Percentiles rank a stretch among this genome's conserved stretches.
Conservation (phyloP, 257 asterid species). For the Knoxia roxburghii region DNA sequence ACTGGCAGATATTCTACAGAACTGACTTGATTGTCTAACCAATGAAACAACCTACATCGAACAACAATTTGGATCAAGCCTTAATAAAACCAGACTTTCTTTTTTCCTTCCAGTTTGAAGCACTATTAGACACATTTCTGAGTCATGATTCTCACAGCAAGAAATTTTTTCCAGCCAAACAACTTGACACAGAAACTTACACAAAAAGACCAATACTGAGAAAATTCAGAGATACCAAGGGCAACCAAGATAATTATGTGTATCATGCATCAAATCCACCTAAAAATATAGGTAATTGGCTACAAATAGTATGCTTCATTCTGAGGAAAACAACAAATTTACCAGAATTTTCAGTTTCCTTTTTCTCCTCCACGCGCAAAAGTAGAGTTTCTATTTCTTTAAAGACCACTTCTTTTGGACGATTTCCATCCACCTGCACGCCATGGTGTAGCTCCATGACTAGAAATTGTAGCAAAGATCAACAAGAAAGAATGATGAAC, state of each 20-base stretch:
- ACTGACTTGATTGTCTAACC: slow-evolving; percentile 1
- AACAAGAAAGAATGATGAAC: slow-evolving; percentile 12
- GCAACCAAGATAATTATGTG: not conserved
- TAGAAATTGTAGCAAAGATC: not conserved
- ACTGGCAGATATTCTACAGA: not conserved
- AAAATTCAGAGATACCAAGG: not conserved
- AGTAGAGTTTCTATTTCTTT: slow-evolving; percentile 59
- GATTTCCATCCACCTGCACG: slow-evolving; percentile 77
- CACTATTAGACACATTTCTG: too few species aligned
- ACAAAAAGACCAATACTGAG: not conserved
- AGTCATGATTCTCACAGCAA: too few species aligned
- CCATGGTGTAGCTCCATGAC: slow-evolving; percentile 4
- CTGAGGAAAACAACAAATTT: not conserved
- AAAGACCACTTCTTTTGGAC: slow-evolving; percentile 60
- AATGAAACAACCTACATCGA: not conserved
- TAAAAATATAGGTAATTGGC: not conserved
- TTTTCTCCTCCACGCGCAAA: slow-evolving; percentile 42
- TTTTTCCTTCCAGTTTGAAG: too few species aligned
- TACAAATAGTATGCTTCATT: slow-evolving; percentile 1
- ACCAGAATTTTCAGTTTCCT: slow-evolving; percentile 43
- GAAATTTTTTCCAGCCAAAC: not conserved
- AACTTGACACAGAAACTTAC: not conserved
- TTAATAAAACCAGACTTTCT: not conserved
- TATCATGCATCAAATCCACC: not conserved
- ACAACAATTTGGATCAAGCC: not conserved